These are phyloP conservation scores for Hondaea fermentalgiana DNA, from an alignment of 108 stramenopile genomes.

Conservation along the genomic window DNA sequence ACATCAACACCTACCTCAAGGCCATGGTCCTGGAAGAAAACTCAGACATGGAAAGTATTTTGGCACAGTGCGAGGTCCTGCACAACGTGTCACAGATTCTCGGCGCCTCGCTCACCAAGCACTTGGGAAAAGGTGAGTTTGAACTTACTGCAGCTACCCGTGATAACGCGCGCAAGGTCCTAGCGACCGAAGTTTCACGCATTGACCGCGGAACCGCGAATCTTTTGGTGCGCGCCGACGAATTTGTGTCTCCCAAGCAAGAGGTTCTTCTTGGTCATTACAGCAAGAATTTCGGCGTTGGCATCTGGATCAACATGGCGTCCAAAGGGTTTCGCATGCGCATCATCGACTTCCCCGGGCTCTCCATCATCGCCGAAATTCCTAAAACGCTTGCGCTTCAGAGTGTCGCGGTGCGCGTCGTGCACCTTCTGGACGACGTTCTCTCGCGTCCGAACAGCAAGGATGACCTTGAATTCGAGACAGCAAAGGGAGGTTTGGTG, in stretches of 20 bases:
- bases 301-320: not conserved
- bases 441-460: not conserved
- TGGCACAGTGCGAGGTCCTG: not conserved
- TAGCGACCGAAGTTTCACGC: not conserved
- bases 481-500: not conserved
- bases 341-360: not conserved
- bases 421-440: not conserved
- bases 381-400: constrained; percentile 6
- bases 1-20: not conserved
- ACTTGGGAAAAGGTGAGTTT: not conserved
- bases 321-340: constrained; percentile 4
- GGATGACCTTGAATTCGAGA: not conserved
- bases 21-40: not conserved
- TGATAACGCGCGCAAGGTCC: not conserved
- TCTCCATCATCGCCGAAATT: not conserved
- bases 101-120: not conserved
- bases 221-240: not conserved
- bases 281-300: not conserved
- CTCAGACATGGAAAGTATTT: not conserved
- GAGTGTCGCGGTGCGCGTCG: not conserved
- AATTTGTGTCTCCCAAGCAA: not conserved
- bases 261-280: not conserved
- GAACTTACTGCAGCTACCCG: not conserved
- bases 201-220: not conserved
- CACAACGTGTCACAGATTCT: not conserved